Evolutionary conservation across 2,329 filamentous ascomycete genomes (phyloP), one percentile per base, ranked within the genome.

Genomic region (Dothideomycetes sp.): DNA sequence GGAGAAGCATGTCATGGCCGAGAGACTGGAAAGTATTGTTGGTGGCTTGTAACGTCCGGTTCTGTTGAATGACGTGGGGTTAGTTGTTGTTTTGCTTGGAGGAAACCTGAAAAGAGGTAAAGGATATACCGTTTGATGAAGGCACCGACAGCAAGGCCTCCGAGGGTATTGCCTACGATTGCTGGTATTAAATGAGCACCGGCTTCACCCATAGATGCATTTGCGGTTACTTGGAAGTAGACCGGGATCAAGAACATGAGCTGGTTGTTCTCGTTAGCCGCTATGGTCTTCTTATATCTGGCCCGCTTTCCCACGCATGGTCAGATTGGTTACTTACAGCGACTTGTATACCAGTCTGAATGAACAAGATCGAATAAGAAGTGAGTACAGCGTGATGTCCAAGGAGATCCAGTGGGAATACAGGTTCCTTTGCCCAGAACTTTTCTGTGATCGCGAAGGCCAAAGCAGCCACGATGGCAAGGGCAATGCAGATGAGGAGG

Each of bases 221-320:
- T 62, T 4, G 70, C 62, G 0, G 78, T 79, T 1, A 80, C 71
- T 43, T 82, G 76, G 47, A 84, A 85, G 58, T 84, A 84, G 0
- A 84, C 58, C 0, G 81, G 81, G 0, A 84, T 70, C 0, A 71
- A 70, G 40, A 77, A 79, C 73, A 83, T 78, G 53, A 77, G 69
- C 40, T 43, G 19, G 3, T 11, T 7, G 19, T n/a, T n/a, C n/a
- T n/a, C n/a, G n/a, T n/a, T n/a, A n/a, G n/a, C n/a, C n/a, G n/a
- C n/a, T n/a, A n/a, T n/a, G n/a, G n/a, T n/a, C n/a, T n/a, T n/a
- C n/a, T n/a, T n/a, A n/a, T n/a, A n/a, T n/a, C n/a, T n/a, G n/a
- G n/a, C n/a, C n/a, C n/a, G n/a, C n/a, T n/a, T n/a, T n/a, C n/a
- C n/a, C n/a, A n/a, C n/a, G n/a, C n/a, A n/a, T n/a, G n/a, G n/a